Evolutionary conservation across 148 eudicot species (phyloP), one percentile per base, ranked within the genome.

Genomic region (Vaccinium corymbosum): DNA sequence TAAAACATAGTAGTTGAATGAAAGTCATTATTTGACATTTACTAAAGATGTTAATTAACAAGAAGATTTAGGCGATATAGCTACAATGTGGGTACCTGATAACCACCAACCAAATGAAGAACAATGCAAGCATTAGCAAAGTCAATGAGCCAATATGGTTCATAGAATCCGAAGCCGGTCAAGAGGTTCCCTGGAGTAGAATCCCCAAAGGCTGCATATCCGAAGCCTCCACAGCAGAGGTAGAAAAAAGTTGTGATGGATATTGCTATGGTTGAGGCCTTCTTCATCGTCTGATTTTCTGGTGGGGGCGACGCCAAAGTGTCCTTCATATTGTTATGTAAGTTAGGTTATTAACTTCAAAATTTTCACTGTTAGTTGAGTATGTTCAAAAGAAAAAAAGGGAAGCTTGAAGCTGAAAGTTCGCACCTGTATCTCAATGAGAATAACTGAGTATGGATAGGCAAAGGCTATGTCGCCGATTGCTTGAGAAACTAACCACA

Each of bases 401-500:
- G 3, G 48, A 71, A 19, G 49, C 7, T 27, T 68, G 48, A 52
- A 2, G 1, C 25, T 75, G 22, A 17, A 27, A 62, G 82, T 8
- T n/a, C 15, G 66, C 50, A 96, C 98, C 95, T 91, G 95, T 87
- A 94, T 91, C 79, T 96, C 94, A 29, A 93, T 86, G 52, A 93
- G 87, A 77, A 94, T 90, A 56, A 89, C 27, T 13, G 97, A 89
- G 84, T 88, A 95, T 12, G 97, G 93, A 82, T 84, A 94, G 84
- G 98, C 98, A 92, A 94, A 96, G 59, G 97, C 97, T 80, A 94
- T 90, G 87, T 93, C 95, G 68, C 99, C 99, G 29, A 96, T 80
- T 64, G 95, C 95, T 91, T 93, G 95, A 77, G 93, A 87, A 20
- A 92, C 90, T 53, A 87, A 80, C 95, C 97, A 96, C 51, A 92